Percentiles rank a stretch among this genome's conserved stretches.
These are phyloP conservation scores for Brassica nigra DNA, from an alignment of 345 rosid genomes.

Conservation along the genomic window DNA sequence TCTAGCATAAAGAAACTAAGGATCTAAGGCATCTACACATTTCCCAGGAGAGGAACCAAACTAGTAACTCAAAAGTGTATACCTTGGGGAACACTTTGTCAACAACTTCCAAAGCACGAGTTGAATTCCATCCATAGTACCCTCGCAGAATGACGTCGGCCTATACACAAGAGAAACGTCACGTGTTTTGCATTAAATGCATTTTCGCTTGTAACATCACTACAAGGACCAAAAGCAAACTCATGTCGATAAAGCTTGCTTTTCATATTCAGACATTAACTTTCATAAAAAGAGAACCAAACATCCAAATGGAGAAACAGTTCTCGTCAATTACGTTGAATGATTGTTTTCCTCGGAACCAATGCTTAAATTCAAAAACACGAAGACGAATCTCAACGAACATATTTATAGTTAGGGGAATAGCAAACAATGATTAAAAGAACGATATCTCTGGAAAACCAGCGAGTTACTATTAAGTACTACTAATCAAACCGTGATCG, in stretches of 20 bases:
- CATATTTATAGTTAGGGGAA: neutral
- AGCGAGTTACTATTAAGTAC: neutral
- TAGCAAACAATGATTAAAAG: neutral
- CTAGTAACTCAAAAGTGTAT: neutral
- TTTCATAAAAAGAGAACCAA: neutral
- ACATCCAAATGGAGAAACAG: conserved; percentile 7
- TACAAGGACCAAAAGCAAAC: neutral
- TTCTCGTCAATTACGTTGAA: neutral
- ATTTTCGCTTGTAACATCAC: neutral
- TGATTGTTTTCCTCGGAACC: neutral
- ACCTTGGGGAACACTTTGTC: conserved; percentile 92
- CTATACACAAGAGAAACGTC: conserved; percentile 40
- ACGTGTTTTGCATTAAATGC: conserved; percentile 28
- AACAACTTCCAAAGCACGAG: conserved; percentile 81
- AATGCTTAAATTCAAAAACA: neutral
- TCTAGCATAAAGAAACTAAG: neutral
- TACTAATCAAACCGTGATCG: neutral
- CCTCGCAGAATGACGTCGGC: conserved; percentile 91
- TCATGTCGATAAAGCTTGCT: neutral
- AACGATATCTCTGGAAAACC: neutral
- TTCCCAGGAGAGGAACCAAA: neutral
- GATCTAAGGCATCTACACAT: neutral
- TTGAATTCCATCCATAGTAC: conserved; percentile 90
- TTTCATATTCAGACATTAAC: neutral
- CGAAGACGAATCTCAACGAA: neutral